phyloP scores from a whole-genome alignment of 495 filamentous ascomycete species.

The Podospora pseudoanserina region DNA sequence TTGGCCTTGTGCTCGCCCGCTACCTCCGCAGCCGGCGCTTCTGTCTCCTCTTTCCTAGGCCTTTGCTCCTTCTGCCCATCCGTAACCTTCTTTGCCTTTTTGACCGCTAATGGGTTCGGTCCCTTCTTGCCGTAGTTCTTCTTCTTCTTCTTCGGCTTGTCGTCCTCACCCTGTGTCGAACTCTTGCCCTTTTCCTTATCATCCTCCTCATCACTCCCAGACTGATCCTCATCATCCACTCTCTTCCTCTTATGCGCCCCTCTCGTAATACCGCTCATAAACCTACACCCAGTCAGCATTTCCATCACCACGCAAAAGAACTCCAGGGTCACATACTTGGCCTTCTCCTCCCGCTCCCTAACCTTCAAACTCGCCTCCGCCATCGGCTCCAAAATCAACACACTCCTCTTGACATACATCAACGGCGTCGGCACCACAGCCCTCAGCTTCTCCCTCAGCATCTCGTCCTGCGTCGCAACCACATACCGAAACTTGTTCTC shows the following conservation, averaged over 20 bases:
- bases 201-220: constrained; percentile 24
- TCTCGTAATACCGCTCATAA: constrained; percentile 31
- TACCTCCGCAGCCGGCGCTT: constrained; percentile 15
- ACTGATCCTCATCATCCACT: constrained; percentile 44
- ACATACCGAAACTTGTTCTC: constrained; percentile 90
- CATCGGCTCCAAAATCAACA: constrained; percentile 86
- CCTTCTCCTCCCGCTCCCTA: constrained; percentile 64
- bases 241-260: constrained; percentile 48
- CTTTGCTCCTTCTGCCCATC: constrained; percentile 15
- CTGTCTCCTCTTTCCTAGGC: constrained; percentile 17
- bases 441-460: constrained; percentile 28
- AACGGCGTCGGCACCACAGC: constrained; percentile 43
- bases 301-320: neutral
- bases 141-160: constrained; percentile 50
- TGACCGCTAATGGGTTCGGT: constrained; percentile 86
- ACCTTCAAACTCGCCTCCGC: constrained; percentile 57
- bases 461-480: constrained; percentile 68
- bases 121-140: constrained; percentile 63
- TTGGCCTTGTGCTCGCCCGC: constrained; percentile 34
- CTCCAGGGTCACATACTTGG: constrained; percentile 60
- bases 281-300: constrained; percentile 23
- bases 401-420: constrained; percentile 77
- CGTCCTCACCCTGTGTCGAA: constrained; percentile 27
- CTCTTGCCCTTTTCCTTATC: constrained; percentile 20
- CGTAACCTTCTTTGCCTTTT: constrained; percentile 53